phyloP scores from a whole-genome alignment of 352 stramenopile genomes.

The Phytophthora multivora region DNA sequence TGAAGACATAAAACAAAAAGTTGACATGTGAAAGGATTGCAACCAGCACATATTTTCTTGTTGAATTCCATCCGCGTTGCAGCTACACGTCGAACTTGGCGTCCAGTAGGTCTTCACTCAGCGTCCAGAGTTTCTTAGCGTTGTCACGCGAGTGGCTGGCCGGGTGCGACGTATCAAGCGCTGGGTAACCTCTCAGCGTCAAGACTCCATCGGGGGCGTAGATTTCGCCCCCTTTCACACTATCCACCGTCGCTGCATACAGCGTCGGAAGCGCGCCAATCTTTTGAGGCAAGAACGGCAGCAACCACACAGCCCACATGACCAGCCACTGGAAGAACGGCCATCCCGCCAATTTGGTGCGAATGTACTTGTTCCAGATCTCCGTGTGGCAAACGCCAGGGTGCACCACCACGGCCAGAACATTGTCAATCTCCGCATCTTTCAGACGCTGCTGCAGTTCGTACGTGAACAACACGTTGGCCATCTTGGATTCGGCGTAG shows the following conservation, averaged over 20 bases:
- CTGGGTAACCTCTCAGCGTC: constrained; percentile 47
- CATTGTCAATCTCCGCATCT: constrained; percentile 26
- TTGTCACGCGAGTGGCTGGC: constrained; percentile 37
- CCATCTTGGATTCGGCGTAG: constrained; percentile 58
- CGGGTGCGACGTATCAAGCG: constrained; percentile 37
- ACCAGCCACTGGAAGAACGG: constrained; percentile 51
- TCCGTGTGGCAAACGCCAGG: constrained; percentile 43
- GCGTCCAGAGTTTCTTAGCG: constrained; percentile 41
- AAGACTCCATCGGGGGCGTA: constrained; percentile 38
- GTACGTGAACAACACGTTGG: constrained; percentile 54
- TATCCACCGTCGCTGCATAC: constrained; percentile 47
- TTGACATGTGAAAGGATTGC: too few species aligned
- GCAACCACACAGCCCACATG: constrained; percentile 43
- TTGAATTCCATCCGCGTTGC: too few species aligned
- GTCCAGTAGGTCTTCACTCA: constrained; percentile 45
- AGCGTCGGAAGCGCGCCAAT: constrained; percentile 54
- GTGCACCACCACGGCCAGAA: constrained; percentile 45
- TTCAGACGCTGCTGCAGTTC: constrained; percentile 49
- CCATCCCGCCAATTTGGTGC: constrained; percentile 31
- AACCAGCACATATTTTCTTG: too few species aligned
- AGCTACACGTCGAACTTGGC: constrained; percentile 34
- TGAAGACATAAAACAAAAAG: too few species aligned
- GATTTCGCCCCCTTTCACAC: constrained; percentile 30
- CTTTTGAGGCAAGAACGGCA: constrained; percentile 37
- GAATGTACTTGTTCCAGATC: constrained; percentile 45